Conservation (phyloP, 2,329 filamentous ascomycete genomes). For the Hymenoscyphus linearis region DNA sequence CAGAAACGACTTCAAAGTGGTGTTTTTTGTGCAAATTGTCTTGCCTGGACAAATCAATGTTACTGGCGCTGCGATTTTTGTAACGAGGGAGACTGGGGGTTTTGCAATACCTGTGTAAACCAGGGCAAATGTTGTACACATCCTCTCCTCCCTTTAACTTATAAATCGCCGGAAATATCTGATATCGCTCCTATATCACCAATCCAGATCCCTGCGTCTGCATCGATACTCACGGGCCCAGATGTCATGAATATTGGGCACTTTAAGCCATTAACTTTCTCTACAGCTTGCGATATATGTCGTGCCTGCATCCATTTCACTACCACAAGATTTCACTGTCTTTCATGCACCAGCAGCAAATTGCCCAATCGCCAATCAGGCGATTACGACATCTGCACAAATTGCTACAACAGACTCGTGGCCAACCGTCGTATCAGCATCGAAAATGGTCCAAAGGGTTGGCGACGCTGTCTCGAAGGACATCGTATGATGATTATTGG, state of each 20-base stretch:
- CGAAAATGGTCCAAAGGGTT: constrained; percentile 74
- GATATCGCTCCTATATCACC: constrained; percentile 35
- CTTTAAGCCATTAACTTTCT: constrained; percentile 67
- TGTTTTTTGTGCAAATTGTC: constrained; percentile 77
- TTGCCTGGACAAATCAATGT: constrained; percentile 69
- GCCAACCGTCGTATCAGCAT: constrained; percentile 58
- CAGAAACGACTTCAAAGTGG: constrained; percentile 66
- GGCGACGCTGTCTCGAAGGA: constrained; percentile 73
- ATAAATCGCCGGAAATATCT: constrained; percentile 40
- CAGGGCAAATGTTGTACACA: constrained; percentile 78
- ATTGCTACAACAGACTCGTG: constrained; percentile 69
- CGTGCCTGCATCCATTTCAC: constrained; percentile 64
- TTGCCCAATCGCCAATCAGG: constrained; percentile 48
- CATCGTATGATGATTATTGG: constrained; percentile 82
- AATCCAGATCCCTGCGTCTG: constrained; percentile 39
- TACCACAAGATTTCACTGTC: constrained; percentile 73
- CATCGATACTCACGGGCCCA: constrained; percentile 44
- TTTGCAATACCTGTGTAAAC: constrained; percentile 83
- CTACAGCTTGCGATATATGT: constrained; percentile 75
- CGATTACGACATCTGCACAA: constrained; percentile 81
- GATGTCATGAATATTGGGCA: constrained; percentile 40
- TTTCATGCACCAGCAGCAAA: constrained; percentile 58
- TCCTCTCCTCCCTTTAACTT: constrained; percentile 69
- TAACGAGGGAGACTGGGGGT: constrained; percentile 93
- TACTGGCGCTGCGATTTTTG: constrained; percentile 87